Percentiles rank a stretch among this genome's conserved stretches.
These are phyloP conservation scores for Leccinum pellstonianum DNA, from an alignment of 768 basidiomycete genomes.

Conservation along the genomic window DNA sequence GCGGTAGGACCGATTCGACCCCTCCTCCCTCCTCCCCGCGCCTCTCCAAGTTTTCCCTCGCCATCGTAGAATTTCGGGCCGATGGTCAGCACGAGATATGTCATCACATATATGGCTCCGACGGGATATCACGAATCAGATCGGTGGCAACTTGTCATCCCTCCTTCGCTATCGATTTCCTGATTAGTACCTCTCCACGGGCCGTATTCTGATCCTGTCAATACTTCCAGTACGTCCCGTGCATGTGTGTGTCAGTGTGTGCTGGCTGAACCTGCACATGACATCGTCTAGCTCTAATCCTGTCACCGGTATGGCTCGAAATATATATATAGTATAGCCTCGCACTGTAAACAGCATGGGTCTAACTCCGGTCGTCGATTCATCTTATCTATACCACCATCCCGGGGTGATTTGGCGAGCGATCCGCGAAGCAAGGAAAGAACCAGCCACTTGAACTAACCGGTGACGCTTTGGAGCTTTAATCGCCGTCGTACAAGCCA, in stretches of 20 bases:
- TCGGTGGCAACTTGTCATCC: background rate
- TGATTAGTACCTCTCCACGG: background rate
- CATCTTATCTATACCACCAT: background rate
- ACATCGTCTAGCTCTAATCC: background rate
- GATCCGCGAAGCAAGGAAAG: constrained; percentile 27
- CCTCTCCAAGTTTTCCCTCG: background rate
- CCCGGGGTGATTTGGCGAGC: background rate
- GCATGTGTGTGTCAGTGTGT: background rate
- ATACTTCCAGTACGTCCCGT: background rate
- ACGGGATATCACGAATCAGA: background rate
- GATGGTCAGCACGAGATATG: background rate
- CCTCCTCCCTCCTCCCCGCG: background rate
- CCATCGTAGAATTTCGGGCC: background rate
- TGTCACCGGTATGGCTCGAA: background rate
- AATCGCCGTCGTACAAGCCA: background rate
- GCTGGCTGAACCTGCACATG: background rate
- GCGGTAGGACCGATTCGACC: background rate
- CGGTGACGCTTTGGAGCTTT: background rate
- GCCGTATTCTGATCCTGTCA: background rate
- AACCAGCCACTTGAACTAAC: background rate
- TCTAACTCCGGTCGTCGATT: background rate
- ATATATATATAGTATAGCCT: background rate
- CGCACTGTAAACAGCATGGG: background rate
- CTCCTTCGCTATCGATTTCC: background rate
- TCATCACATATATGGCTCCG: background rate